Conservation (phyloP, 1,139 yeast species). For the Pichia sp. region DNA sequence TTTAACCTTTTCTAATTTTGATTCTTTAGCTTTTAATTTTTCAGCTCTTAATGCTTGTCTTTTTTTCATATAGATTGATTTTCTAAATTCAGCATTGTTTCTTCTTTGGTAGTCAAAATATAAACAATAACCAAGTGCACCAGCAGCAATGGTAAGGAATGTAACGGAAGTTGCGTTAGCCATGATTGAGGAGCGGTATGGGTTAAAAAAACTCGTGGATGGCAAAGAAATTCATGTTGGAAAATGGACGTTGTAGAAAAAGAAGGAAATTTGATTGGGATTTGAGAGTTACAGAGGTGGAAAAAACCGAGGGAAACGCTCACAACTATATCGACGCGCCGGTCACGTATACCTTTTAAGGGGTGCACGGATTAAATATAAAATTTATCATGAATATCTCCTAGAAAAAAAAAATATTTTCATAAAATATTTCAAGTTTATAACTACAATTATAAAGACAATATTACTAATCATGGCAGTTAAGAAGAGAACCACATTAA, state of each 20-base stretch:
- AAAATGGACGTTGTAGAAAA: not conserved
- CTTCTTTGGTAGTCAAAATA: conserved; percentile 94
- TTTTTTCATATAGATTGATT: conserved; percentile 56
- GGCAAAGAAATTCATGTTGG: not conserved
- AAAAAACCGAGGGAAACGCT: not conserved
- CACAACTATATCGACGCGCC: not conserved
- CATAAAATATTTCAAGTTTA: not conserved
- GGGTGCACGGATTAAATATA: not conserved
- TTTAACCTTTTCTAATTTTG: conserved; percentile 54
- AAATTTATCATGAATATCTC: not conserved
- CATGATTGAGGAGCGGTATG: no score
- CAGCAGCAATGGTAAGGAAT: conserved; percentile 46
- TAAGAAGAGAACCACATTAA: conserved; percentile 41
- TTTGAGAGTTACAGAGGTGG: no score
- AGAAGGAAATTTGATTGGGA: not conserved
- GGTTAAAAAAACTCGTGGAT: no score
- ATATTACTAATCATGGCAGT: conserved; percentile 30
- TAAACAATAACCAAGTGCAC: conserved; percentile 69
- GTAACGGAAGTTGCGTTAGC: conserved; percentile 37
- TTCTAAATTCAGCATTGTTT: conserved; percentile 74
- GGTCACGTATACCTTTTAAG: not conserved
- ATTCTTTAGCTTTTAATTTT: conserved; percentile 47
- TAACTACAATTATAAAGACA: not conserved
- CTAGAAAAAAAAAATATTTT: not conserved
- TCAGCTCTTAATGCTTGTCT: conserved; percentile 45